Base-by-base conservation (phyloP, 192 early-diverging fungal species). In the Coemansia sp. region DNA sequence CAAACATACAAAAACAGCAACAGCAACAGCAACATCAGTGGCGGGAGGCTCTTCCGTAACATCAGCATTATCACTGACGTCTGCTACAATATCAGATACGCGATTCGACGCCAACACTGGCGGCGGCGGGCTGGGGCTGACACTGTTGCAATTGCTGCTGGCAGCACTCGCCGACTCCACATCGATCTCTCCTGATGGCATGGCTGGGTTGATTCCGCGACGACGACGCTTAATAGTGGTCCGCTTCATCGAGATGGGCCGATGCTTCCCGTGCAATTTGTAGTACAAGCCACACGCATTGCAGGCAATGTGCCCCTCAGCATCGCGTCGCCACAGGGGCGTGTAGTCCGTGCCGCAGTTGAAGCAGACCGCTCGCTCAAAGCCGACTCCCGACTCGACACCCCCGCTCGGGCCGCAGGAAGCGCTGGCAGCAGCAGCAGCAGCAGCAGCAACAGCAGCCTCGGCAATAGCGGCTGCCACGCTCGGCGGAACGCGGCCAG, bases 221-320 rank as follows among this genome's bases (percentile, higher is more conserved):
- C 90, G 89, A 23, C 91, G 81, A 4, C 93, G 84, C 72, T 90
- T 88, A 72, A 93, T 91, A 19, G 91, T 87, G 9, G 85, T 85
- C n/a, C 89, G 84, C 73, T 92, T 90, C 79, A 94, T 85, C 14
- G 85, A 89, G 38, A 91, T 86, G n/a, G 95, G 95, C 8, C 95
- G 86, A 46, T 92, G 90, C 21, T 85, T 79, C 76, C 85, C 86
- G 67, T 96, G 94, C 60, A 95, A 85, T 63, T 90, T 92, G 77
- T 89, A 95, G 77, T 97, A 97, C 42, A 97, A 79, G 5, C 96
- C 96, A 74, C 95, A 97, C 27, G 94, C 95, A 73, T 96, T 96
- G 85, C 95, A 96, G 21, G 93, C 87, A 36, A 90, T 76, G 14
- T 91, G 87, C 67, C 91, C 91, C 8, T 86, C 83, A 25, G 84